Evolutionary conservation across 2,329 filamentous ascomycete species (phyloP), one percentile per base, ranked within the genome.

Genomic region (Diaporthe sp.): DNA sequence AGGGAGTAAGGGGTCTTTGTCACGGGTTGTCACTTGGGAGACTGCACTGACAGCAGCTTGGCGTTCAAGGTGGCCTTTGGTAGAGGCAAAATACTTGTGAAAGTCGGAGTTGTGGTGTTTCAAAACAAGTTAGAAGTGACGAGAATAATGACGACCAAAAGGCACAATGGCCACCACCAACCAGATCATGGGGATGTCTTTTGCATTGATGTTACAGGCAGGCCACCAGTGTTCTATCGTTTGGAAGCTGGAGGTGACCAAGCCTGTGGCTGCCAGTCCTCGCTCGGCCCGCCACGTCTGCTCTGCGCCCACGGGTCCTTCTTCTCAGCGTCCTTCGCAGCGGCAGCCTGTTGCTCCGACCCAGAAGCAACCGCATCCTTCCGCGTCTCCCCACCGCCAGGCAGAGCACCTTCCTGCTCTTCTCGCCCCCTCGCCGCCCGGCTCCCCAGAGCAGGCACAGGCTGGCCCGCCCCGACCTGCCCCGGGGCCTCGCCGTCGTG

Each of bases 231-330:
- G 49, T 37, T 61, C 82, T 80, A 85, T 75, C 82, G 79, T 79
- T 84, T 86, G 42, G 82, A 81, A 13, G 79, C 67, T 31, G 81
- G 74, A 2, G 81, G 82, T 12, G 78, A 85, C 93, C 93, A 94
- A 4, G 90, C 84, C 65, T 89, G 81, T 0, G 93, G 93, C 82
- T 94, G 91, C 92, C 92, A 94, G n/a, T 84, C 86, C 81, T 94
- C 92, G 72, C 92, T 87, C 0, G 91, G 90, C 0, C 87, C 88
- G n/a, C 85, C 85, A n/a, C 82, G 80, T 28, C 80, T 86, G 1
- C 88, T 86, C 77, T 86, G 87, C 42, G 88, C 89, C 92, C 92
- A 94, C 3, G 92, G 92, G 80, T 92, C 87, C 10, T 76, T 74
- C 51, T 74, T 77, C 19, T 76, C 72, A 19, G 31, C 39, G 37